Evolutionary conservation across 345 rosid species (phyloP).

Genomic region (Moricandia arvensis): DNA sequence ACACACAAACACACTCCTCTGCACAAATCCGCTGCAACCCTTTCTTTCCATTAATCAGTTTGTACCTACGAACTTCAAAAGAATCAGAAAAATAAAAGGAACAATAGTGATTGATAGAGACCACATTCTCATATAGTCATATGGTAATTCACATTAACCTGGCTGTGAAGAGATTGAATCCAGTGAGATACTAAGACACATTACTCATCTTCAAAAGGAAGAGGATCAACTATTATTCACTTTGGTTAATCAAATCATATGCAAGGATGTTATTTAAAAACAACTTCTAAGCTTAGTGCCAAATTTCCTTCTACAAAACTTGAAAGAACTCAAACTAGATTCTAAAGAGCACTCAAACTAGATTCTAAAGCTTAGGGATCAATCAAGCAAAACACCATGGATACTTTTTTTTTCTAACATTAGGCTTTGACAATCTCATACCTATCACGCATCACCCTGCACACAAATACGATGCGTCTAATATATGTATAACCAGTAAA

Average conservation of each 20-base stretch:
- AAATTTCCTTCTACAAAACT: neutral
- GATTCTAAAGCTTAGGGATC: too few species aligned
- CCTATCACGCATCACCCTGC: neutral
- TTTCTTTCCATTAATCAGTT: slow-evolving; percentile 6
- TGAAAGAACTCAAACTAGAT: neutral
- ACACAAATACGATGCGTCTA: neutral
- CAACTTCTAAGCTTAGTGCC: neutral
- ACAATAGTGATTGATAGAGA: neutral
- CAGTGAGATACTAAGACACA: slow-evolving; percentile 4
- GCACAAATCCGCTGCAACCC: slow-evolving; percentile 23
- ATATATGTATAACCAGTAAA: neutral
- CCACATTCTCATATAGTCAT: neutral
- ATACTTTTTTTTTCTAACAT: neutral
- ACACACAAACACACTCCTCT: slow-evolving; percentile 26
- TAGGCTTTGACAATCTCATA: slow-evolving; percentile 7
- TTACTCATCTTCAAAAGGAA: slow-evolving; percentile 34
- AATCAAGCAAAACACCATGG: neutral
- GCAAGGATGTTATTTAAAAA: neutral
- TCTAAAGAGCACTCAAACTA: too few species aligned
- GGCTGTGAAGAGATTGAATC: slow-evolving; percentile 30
- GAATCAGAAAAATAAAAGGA: neutral
- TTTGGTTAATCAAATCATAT: neutral
- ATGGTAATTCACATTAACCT: neutral
- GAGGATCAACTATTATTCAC: neutral
- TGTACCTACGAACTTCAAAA: slow-evolving; percentile 1